A percentile compares a stretch with the other conserved stretches of the same genome.
phyloP scores from a whole-genome alignment of 2,329 filamentous ascomycete genomes.

The Phaeomoniella chlamydospora region DNA sequence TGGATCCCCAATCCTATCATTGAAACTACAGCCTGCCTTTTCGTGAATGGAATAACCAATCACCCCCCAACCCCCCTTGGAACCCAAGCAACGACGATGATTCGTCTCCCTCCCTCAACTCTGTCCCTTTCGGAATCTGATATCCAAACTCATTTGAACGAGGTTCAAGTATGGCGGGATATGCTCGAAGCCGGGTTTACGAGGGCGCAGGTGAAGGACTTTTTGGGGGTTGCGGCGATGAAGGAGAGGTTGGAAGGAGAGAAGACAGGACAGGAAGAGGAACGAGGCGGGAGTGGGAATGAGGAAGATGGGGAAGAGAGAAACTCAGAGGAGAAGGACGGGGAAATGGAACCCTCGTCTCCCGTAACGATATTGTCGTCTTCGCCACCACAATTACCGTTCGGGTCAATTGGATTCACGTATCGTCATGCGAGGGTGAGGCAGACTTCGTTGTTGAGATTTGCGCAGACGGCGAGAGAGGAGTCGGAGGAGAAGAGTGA shows the following conservation, averaged over 20 bases:
- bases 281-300: background rate
- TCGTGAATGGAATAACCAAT: too few relatives aligned
- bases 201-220: background rate
- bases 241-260: background rate
- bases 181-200: conserved; percentile 11
- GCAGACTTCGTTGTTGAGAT: background rate
- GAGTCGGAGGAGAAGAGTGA: too few relatives aligned
- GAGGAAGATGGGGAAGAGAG: background rate
- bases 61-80: too few relatives aligned
- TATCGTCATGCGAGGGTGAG: background rate
- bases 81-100: too few relatives aligned
- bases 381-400: too few relatives aligned
- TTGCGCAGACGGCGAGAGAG: too few relatives aligned
- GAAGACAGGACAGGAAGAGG: background rate
- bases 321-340: too few relatives aligned
- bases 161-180: conserved; percentile 10
- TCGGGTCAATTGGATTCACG: too few relatives aligned
- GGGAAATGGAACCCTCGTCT: too few relatives aligned
- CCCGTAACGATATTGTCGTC: too few relatives aligned
- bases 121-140: conserved; percentile 18
- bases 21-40: too few relatives aligned
- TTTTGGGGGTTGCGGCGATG: background rate
- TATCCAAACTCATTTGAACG: conserved; percentile 16
- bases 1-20: too few relatives aligned
- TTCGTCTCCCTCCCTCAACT: conserved; percentile 17